phyloP scores from a whole-genome alignment of 2,329 filamentous ascomycete species.

The Byssothecium circinans region DNA sequence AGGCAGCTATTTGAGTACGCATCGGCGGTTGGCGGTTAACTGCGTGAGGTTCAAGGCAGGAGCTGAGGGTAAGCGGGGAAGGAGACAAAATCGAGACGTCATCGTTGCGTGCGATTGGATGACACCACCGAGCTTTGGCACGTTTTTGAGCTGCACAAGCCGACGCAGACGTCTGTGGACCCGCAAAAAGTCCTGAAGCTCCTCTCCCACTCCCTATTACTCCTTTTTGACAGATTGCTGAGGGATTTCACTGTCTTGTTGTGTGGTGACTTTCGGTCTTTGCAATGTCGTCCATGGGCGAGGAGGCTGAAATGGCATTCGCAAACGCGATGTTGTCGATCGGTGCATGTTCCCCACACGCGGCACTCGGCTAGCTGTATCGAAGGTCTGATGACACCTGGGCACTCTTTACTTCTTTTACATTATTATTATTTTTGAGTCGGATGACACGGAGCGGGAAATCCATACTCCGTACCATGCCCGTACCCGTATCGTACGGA shows the following conservation, averaged over 20 bases:
- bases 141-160: too few species aligned
- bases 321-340: neutral
- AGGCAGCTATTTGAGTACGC: conserved; percentile 3
- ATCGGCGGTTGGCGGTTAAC: conserved; percentile 2
- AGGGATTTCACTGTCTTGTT: too few species aligned
- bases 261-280: too few species aligned
- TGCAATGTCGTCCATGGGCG: too few species aligned
- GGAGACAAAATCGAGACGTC: neutral
- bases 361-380: conserved; percentile 1
- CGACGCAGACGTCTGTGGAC: too few species aligned
- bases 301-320: neutral
- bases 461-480: neutral
- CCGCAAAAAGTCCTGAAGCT: too few species aligned
- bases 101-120: neutral
- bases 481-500: too few species aligned
- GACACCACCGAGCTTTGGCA: neutral
- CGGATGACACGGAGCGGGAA: neutral
- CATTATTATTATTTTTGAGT: too few species aligned
- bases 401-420: neutral
- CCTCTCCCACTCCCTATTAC: too few species aligned
- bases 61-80: neutral
- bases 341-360: neutral
- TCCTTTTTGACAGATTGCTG: too few species aligned
- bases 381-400: neutral
- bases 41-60: neutral